A percentile compares a stretch with the other conserved stretches of the same genome.
Conservation (phyloP, 1,139 yeast genomes). For the Debaryomyces singareniensis region DNA sequence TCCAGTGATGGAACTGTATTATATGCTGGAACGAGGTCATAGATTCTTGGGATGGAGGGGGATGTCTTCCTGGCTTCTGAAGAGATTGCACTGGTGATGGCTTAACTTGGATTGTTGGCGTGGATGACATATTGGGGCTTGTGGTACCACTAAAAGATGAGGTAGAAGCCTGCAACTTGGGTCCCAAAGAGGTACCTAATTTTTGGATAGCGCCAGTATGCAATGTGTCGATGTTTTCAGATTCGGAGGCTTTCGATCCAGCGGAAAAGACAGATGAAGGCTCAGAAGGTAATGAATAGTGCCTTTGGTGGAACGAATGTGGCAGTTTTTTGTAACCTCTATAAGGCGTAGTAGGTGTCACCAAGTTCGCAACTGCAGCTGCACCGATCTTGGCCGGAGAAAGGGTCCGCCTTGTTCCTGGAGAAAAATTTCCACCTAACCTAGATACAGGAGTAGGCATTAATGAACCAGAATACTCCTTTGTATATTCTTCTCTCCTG, state of each 20-base stretch:
- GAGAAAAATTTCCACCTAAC: constrained; percentile 30
- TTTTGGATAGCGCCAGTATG: neutral
- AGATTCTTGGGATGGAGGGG: constrained; percentile 41
- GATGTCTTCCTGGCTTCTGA: constrained; percentile 26
- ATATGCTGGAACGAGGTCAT: constrained; percentile 49
- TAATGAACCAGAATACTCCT: constrained; percentile 20
- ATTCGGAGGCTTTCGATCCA: neutral
- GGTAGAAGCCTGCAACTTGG: neutral
- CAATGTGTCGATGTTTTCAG: neutral
- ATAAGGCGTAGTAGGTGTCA: constrained; percentile 25
- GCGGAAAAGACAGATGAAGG: neutral
- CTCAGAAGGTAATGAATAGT: constrained; percentile 39
- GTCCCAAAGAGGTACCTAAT: neutral
- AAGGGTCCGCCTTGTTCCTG: constrained; percentile 16
- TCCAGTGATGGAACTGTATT: constrained; percentile 50
- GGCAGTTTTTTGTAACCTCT: constrained; percentile 11
- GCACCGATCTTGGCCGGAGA: constrained; percentile 76
- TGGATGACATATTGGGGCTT: constrained; percentile 18
- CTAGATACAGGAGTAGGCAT: constrained; percentile 37
- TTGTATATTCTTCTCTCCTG: constrained; percentile 4
- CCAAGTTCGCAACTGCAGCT: constrained; percentile 56
- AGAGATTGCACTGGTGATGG: constrained; percentile 43
- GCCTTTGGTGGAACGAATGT: constrained; percentile 31
- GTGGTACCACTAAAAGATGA: constrained; percentile 5
- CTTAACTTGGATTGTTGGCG: constrained; percentile 38